A percentile compares a stretch with the other conserved stretches of the same genome.
Evolutionary conservation across 1,284 basidiomycete species (phyloP).

Genomic region (Ceratorhiza oryzae-sativae): DNA sequence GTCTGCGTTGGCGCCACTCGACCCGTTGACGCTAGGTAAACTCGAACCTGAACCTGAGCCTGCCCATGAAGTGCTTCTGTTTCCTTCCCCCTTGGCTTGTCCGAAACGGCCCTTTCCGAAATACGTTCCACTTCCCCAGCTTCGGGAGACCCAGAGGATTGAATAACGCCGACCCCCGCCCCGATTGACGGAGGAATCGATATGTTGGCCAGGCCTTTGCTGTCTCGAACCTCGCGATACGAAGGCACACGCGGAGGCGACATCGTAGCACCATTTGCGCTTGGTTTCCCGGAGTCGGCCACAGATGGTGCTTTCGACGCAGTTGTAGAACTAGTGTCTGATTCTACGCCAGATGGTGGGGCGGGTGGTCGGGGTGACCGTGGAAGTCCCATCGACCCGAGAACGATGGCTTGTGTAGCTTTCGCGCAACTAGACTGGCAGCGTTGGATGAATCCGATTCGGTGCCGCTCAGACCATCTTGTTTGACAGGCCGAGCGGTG

Average conservation of each 20-base stretch:
- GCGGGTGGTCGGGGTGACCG: conserved; percentile 31
- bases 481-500: background rate
- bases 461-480: background rate
- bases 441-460: conserved; percentile 26
- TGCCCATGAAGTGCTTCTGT: background rate
- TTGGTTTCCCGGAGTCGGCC: background rate
- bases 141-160: conserved; percentile 15
- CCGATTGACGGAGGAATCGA: conserved; percentile 24
- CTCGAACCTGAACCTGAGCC: conserved; percentile 27
- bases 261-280: background rate
- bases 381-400: conserved; percentile 35
- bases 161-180: conserved; percentile 17
- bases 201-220: conserved; percentile 32
- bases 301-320: background rate
- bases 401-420: conserved; percentile 26
- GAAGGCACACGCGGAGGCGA: conserved; percentile 31
- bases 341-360: background rate
- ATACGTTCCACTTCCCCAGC: background rate
- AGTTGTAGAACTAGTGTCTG: background rate
- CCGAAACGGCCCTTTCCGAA: background rate
- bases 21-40: background rate
- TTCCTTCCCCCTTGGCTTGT: background rate
- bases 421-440: background rate
- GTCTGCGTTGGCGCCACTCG: background rate
- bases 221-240: conserved; percentile 38